phyloP scores from a whole-genome alignment of 148 eudicot genomes.

The Chenopodium berlandieri region DNA sequence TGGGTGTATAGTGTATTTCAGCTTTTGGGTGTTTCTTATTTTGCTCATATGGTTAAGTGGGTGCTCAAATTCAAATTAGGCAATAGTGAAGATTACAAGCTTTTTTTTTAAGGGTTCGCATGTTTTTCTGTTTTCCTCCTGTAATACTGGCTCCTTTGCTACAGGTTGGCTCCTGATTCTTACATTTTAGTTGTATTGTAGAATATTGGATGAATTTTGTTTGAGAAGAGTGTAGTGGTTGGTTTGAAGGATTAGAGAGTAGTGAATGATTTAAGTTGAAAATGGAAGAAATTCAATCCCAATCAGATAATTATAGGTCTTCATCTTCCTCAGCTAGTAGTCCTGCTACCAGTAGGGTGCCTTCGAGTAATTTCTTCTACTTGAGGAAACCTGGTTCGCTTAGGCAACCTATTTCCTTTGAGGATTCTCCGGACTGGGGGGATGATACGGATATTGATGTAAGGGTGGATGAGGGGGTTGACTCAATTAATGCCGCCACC shows the following conservation, averaged over 20 bases:
- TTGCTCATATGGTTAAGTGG: background rate
- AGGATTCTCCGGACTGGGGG: slow-evolving; percentile 98
- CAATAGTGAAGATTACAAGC: background rate
- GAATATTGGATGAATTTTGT: background rate
- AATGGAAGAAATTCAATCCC: slow-evolving; percentile 97
- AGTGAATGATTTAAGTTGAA: background rate
- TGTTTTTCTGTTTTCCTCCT: background rate
- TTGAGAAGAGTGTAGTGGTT: slow-evolving; percentile 15
- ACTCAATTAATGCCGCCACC: slow-evolving; percentile 74
- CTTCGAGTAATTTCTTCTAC: slow-evolving; percentile 90
- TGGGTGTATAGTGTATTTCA: slow-evolving; percentile 6
- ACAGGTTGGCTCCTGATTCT: slow-evolving; percentile 6
- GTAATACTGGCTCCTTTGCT: background rate
- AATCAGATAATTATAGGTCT: slow-evolving; percentile 86
- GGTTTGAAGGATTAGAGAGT: slow-evolving; percentile 1
- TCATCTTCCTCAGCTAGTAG: slow-evolving; percentile 97
- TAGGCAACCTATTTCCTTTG: slow-evolving; percentile 65
- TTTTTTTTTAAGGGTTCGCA: background rate
- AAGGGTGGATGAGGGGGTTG: slow-evolving; percentile 71
- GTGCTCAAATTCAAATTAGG: background rate
- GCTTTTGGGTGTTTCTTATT: slow-evolving; percentile 23
- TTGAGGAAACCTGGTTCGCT: slow-evolving; percentile 76
- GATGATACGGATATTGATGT: slow-evolving; percentile 85
- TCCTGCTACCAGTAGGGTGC: slow-evolving; percentile 79
- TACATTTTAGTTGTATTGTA: slow-evolving; percentile 7